phyloP scores from a whole-genome alignment of 495 filamentous ascomycete genomes.

The Evernia prunastri region DNA sequence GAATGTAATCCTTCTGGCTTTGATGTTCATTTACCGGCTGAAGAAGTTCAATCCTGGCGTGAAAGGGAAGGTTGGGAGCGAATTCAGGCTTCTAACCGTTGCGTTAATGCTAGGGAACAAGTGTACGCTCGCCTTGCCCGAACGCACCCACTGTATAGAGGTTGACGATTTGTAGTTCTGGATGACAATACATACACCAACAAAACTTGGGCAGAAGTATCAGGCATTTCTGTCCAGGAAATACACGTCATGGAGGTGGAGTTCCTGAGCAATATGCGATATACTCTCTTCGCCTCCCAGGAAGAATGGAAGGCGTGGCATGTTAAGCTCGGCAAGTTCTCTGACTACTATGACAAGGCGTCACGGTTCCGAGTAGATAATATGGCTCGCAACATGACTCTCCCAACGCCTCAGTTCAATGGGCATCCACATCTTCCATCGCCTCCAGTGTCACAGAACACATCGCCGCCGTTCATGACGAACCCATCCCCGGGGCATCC shows the following conservation, averaged over 20 bases:
- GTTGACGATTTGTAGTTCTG: constrained; percentile 55
- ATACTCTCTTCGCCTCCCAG: constrained; percentile 79
- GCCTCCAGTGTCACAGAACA: constrained; percentile 43
- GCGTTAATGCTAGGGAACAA: constrained; percentile 99
- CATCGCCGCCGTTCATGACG: constrained; percentile 35
- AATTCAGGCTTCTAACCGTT: constrained; percentile 91
- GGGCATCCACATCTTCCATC: constrained; percentile 46
- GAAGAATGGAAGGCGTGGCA: constrained; percentile 84
- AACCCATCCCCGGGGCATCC: constrained; percentile 27
- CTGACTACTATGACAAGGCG: constrained; percentile 68
- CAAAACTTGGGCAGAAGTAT: constrained; percentile 99
- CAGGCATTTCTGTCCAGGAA: constrained; percentile 86
- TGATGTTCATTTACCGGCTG: constrained; percentile 88
- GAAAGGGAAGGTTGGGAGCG: constrained; percentile 85
- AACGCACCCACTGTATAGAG: background rate
- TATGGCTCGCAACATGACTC: constrained; percentile 13
- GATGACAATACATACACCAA: constrained; percentile 99
- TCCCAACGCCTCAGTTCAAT: constrained; percentile 21
- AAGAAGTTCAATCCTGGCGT: constrained; percentile 84
- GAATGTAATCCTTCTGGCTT: constrained; percentile 85
- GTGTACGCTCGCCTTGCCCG: constrained; percentile 50
- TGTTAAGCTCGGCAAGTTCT: constrained; percentile 67
- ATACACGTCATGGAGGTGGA: constrained; percentile 99
- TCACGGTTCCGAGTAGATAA: constrained; percentile 29
- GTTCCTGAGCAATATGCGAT: constrained; percentile 97